Evolutionary conservation across 768 basidiomycete species (phyloP).

Genomic region (Trametes punicea): DNA sequence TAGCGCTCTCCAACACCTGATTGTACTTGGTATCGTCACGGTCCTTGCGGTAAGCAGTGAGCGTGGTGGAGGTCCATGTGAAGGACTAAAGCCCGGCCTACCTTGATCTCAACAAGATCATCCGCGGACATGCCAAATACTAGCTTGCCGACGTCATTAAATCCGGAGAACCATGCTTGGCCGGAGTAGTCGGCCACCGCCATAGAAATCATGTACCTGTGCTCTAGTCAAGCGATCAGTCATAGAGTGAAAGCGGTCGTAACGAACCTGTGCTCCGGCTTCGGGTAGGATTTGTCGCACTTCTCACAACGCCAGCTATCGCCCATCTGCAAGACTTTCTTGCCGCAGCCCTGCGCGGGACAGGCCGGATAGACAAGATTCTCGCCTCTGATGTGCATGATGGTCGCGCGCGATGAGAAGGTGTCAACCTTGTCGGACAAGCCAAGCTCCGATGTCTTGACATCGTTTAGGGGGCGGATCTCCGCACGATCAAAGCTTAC

Average conservation of each 20-base stretch:
- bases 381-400: conserved; percentile 84
- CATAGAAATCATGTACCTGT: conserved; percentile 80
- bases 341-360: conserved; percentile 73
- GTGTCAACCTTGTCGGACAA: conserved; percentile 74
- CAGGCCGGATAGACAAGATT: conserved; percentile 90
- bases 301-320: conserved; percentile 91
- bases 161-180: conserved; percentile 90
- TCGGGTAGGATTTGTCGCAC: conserved; percentile 67
- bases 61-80: background rate
- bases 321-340: conserved; percentile 77
- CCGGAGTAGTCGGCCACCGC: conserved; percentile 88
- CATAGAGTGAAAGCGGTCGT: background rate
- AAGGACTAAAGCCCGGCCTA: conserved; percentile 25
- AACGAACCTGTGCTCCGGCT: conserved; percentile 78
- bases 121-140: conserved; percentile 80
- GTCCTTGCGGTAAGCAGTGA: conserved; percentile 32
- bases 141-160: conserved; percentile 84
- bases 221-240: conserved; percentile 5
- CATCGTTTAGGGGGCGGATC: conserved; percentile 67
- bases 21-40: conserved; percentile 58
- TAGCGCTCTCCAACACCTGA: conserved; percentile 56
- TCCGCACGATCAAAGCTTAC: conserved; percentile 66
- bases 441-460: conserved; percentile 75
- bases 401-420: conserved; percentile 78
- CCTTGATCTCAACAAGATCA: conserved; percentile 73